phyloP scores from a whole-genome alignment of 306 rosid genomes.

The Malus sieversii region DNA sequence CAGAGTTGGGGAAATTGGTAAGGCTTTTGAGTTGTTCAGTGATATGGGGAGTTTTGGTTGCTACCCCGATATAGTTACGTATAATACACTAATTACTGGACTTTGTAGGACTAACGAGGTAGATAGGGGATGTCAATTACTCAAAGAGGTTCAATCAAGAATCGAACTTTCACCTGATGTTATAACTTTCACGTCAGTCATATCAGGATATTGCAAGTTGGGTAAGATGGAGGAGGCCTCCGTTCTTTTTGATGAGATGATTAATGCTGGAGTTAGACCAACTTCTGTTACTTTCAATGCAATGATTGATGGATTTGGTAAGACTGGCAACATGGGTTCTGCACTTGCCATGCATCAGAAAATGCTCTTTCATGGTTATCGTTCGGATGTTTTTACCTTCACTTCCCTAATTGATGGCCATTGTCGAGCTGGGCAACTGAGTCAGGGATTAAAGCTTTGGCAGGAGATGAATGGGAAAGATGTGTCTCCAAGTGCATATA shows the following conservation, averaged over 20 bases:
- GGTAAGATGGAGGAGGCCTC: constrained; percentile 55
- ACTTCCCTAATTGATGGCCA: constrained; percentile 69
- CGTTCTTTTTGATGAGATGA: constrained; percentile 55
- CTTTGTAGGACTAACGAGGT: constrained; percentile 54
- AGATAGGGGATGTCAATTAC: constrained; percentile 42
- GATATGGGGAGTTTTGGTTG: constrained; percentile 60
- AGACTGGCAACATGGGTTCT: constrained; percentile 53
- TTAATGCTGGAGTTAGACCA: constrained; percentile 41
- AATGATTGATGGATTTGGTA: constrained; percentile 67
- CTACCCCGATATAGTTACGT: constrained; percentile 59
- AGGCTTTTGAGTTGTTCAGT: constrained; percentile 50
- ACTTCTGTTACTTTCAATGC: constrained; percentile 53
- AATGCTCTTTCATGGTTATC: constrained; percentile 46
- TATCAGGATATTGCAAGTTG: constrained; percentile 69
- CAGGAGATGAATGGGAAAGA: constrained; percentile 50
- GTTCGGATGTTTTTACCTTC: constrained; percentile 59
- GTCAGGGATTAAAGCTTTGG: constrained; percentile 59
- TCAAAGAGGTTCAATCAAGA: constrained; percentile 37
- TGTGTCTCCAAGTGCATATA: constrained; percentile 50
- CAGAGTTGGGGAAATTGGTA: constrained; percentile 36
- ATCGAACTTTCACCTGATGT: constrained; percentile 39
- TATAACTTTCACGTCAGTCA: constrained; percentile 59
- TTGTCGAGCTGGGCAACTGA: constrained; percentile 53
- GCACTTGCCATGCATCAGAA: constrained; percentile 44
- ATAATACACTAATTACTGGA: constrained; percentile 69